Conservation (phyloP, 2,329 filamentous ascomycete genomes). For the Macrophomina phaseolina region DNA sequence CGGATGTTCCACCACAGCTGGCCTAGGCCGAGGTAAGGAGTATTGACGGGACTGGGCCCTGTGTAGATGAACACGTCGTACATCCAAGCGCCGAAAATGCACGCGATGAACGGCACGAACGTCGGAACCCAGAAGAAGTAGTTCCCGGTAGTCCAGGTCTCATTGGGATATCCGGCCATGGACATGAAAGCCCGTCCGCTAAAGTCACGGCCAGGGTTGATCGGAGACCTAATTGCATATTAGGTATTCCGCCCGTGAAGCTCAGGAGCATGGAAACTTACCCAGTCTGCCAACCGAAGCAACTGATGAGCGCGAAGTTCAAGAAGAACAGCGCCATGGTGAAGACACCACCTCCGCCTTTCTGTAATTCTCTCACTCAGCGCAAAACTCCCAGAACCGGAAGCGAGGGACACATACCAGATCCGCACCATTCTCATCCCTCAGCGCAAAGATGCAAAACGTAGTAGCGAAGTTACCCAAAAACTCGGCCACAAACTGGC, state of each 20-base stretch:
- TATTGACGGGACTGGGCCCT: constrained; percentile 72
- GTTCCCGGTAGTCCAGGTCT: constrained; percentile 70
- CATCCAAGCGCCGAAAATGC: constrained; percentile 66
- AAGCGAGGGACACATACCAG: neutral
- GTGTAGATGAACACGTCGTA: constrained; percentile 74
- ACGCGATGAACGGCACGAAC: constrained; percentile 67
- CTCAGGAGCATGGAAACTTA: constrained; percentile 60
- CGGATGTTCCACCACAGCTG: neutral
- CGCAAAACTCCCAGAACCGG: neutral
- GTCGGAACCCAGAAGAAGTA: constrained; percentile 72
- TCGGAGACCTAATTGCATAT: neutral
- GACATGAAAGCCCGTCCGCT: constrained; percentile 70
- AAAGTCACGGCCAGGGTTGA: constrained; percentile 75
- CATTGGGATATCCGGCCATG: constrained; percentile 69
- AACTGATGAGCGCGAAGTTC: constrained; percentile 74
- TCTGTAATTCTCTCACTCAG: constrained; percentile 44
- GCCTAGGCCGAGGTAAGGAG: constrained; percentile 61
- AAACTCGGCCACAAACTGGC: constrained; percentile 75
- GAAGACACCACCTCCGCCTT: constrained; percentile 43
- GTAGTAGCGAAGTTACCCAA: constrained; percentile 70
- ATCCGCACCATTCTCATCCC: constrained; percentile 48
- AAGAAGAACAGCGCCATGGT: constrained; percentile 71
- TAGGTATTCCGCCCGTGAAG: neutral
- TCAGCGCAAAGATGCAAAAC: constrained; percentile 74
- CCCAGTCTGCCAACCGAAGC: constrained; percentile 78